Conservation (phyloP, 768 basidiomycete genomes). For the Phallus indusiatus region DNA sequence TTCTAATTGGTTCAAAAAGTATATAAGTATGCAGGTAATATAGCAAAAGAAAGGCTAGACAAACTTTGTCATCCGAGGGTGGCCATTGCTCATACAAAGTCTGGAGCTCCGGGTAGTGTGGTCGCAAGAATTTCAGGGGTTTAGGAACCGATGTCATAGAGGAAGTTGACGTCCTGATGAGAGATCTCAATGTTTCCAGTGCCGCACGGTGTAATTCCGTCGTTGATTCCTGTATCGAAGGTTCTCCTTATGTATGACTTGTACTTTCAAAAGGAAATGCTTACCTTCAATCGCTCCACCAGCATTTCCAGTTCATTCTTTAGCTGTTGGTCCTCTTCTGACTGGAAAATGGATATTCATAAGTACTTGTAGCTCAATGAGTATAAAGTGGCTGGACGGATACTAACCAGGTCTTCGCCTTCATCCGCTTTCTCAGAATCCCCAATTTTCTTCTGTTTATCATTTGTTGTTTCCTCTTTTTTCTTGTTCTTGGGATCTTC, state of each 20-base stretch:
- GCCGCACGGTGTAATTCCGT: slow-evolving; percentile 79
- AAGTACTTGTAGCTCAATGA: not conserved
- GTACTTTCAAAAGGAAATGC: not conserved
- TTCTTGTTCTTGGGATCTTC: slow-evolving; percentile 71
- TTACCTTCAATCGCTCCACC: slow-evolving; percentile 86
- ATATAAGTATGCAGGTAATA: not conserved
- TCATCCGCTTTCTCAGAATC: slow-evolving; percentile 37
- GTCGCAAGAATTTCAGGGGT: slow-evolving; percentile 95
- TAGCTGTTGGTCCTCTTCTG: slow-evolving; percentile 91
- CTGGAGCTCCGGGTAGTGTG: slow-evolving; percentile 84
- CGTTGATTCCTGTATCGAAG: slow-evolving; percentile 66
- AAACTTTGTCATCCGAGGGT: slow-evolving; percentile 68
- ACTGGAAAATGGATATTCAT: slow-evolving; percentile 35
- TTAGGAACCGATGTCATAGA: slow-evolving; percentile 99
- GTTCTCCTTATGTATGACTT: not conserved
- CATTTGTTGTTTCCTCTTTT: slow-evolving; percentile 39
- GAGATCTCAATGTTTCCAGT: slow-evolving; percentile 83
- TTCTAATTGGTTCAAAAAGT: slow-evolving; percentile 38
- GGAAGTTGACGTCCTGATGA: slow-evolving; percentile 93
- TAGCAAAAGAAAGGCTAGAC: not conserved
- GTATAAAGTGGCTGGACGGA: not conserved
- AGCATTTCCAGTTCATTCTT: slow-evolving; percentile 96
- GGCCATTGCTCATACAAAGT: slow-evolving; percentile 76
- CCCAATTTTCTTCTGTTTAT: slow-evolving; percentile 40
- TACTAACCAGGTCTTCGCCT: slow-evolving; percentile 65